A percentile compares a stretch with the other conserved stretches of the same genome.
Conservation (phyloP, 2,329 filamentous ascomycete genomes). For the Aspergillus candidus region DNA sequence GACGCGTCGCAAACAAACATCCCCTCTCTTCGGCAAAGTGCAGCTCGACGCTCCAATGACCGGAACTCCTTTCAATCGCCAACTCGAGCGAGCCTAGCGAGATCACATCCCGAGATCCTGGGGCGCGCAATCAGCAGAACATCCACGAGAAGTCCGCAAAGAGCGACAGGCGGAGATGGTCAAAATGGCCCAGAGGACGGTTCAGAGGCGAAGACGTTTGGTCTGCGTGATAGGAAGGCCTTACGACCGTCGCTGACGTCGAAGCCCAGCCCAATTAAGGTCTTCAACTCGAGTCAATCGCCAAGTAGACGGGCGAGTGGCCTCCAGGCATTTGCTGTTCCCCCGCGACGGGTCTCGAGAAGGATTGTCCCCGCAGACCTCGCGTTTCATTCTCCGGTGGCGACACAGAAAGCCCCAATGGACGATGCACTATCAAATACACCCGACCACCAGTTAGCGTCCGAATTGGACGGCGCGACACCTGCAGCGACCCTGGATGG, state of each 20-base stretch:
- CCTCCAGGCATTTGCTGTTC: conserved; percentile 32
- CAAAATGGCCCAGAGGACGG: conserved; percentile 11
- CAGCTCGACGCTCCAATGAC: conserved; percentile 24
- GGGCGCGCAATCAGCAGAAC: conserved; percentile 40
- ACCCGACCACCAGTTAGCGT: conserved; percentile 29
- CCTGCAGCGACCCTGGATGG: conserved; percentile 15
- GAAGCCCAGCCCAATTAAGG: conserved; percentile 22
- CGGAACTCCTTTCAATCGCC: conserved; percentile 62
- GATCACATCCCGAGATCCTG: conserved; percentile 55
- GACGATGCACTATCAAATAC: conserved; percentile 15
- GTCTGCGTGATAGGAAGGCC: conserved; percentile 33
- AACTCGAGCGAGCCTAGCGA: conserved; percentile 57
- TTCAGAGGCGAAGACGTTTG: conserved; percentile 19
- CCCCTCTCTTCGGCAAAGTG: conserved; percentile 12
- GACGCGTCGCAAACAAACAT: conserved; percentile 37
- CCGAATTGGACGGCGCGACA: conserved; percentile 28
- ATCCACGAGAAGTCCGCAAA: conserved; percentile 29
- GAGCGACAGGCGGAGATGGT: conserved; percentile 5
- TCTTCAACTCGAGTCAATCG: conserved; percentile 10
- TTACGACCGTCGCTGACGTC: conserved; percentile 30
- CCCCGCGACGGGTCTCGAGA: conserved; percentile 30
- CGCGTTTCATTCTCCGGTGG: conserved; percentile 23
- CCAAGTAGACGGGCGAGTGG: conserved; percentile 24
- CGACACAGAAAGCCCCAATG: conserved; percentile 7
- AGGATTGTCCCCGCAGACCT: conserved; percentile 27